A percentile compares a stretch with the other conserved stretches of the same genome.
Conservation (phyloP, 2,329 filamentous ascomycete genomes). For the Apiospora aurea region DNA sequence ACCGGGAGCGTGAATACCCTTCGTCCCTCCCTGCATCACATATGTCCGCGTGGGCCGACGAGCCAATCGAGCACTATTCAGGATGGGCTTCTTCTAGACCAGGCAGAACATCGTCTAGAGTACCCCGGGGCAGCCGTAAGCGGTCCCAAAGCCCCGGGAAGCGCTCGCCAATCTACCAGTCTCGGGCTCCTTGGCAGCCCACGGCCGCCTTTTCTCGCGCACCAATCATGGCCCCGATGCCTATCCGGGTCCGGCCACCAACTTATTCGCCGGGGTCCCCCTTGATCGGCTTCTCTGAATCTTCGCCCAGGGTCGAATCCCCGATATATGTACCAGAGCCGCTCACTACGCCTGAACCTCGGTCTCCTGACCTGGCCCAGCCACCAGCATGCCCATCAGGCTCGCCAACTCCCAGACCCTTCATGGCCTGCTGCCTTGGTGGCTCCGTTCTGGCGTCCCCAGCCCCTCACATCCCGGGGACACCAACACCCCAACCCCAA, state of each 20-base stretch:
- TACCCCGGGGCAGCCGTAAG: neutral
- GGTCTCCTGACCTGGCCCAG: neutral
- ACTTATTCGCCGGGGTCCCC: too few species aligned
- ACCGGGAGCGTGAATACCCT: neutral
- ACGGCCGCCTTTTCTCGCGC: neutral
- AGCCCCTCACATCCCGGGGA: neutral
- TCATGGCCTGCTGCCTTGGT: neutral
- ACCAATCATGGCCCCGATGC: neutral
- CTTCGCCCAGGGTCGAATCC: neutral
- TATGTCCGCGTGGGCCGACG: neutral
- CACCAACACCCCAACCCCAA: neutral
- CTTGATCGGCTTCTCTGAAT: too few species aligned
- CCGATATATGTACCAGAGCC: neutral
- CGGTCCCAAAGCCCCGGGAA: too few species aligned
- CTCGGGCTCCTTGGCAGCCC: neutral
- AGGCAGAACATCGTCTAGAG: neutral
- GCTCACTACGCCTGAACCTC: neutral
- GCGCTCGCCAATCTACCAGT: neutral
- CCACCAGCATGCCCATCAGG: neutral
- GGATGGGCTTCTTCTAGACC: neutral
- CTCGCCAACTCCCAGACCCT: neutral
- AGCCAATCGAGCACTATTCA: neutral
- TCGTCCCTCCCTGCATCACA: neutral
- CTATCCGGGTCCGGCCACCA: neutral
- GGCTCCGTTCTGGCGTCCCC: neutral